Conservation (phyloP, 495 filamentous ascomycete species). For the Apodospora peruviana region DNA sequence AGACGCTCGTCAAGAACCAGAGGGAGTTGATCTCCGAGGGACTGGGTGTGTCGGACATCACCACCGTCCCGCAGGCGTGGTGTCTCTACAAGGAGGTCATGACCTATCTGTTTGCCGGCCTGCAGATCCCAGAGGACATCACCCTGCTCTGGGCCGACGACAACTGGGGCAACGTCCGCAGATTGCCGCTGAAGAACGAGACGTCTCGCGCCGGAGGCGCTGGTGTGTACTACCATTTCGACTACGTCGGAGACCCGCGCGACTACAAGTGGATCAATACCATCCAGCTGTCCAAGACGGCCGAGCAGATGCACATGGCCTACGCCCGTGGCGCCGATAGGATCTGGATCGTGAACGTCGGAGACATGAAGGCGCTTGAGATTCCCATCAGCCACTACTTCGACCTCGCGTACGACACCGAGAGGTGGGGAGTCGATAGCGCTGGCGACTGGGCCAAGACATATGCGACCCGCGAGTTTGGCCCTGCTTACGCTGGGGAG, state of each 20-base stretch:
- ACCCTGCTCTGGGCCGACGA: slow-evolving; percentile 73
- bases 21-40: slow-evolving; percentile 51
- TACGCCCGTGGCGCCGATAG: slow-evolving; percentile 55
- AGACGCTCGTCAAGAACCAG: slow-evolving; percentile 55
- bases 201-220: slow-evolving; percentile 56
- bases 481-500: slow-evolving; percentile 37
- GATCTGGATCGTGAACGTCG: slow-evolving; percentile 75
- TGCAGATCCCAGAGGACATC: slow-evolving; percentile 65
- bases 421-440: slow-evolving; percentile 48
- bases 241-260: slow-evolving; percentile 61
- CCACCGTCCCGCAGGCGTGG: slow-evolving; percentile 63
- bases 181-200: slow-evolving; percentile 60
- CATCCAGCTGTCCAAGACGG: slow-evolving; percentile 58
- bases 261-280: slow-evolving; percentile 72
- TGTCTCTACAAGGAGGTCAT: slow-evolving; percentile 69
- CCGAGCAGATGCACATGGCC: slow-evolving; percentile 59
- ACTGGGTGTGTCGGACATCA: slow-evolving; percentile 43
- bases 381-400: slow-evolving; percentile 64
- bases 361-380: slow-evolving; percentile 66
- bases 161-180: slow-evolving; percentile 65
- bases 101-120: slow-evolving; percentile 59
- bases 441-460: slow-evolving; percentile 49
- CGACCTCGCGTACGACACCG: slow-evolving; percentile 60
- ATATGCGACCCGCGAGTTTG: slow-evolving; percentile 61
- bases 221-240: slow-evolving; percentile 75